Evolutionary conservation across 768 basidiomycete species (phyloP).

Genomic region (Austroboletus eburneus): DNA sequence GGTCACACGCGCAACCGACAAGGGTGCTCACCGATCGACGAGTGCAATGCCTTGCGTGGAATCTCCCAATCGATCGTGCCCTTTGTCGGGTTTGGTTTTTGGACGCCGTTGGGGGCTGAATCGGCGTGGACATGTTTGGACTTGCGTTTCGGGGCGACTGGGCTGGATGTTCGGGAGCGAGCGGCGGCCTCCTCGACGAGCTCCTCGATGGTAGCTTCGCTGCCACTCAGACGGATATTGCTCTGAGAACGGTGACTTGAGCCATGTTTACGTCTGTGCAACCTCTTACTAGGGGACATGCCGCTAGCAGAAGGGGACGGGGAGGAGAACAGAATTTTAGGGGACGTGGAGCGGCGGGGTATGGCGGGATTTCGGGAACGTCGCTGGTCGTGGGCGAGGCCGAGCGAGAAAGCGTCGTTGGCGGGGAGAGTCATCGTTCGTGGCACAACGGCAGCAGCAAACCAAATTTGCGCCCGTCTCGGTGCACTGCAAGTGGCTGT

Average conservation of each 20-base stretch:
- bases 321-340: slow-evolving; percentile 41
- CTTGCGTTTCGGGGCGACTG: slow-evolving; percentile 18
- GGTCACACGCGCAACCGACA: slow-evolving; percentile 1
- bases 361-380: slow-evolving; percentile 22
- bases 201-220: slow-evolving; percentile 22
- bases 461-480: neutral
- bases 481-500: slow-evolving; percentile 10
- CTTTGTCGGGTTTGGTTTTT: slow-evolving; percentile 13
- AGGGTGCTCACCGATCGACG: slow-evolving; percentile 73
- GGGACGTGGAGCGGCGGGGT: slow-evolving; percentile 44
- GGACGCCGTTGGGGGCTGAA: slow-evolving; percentile 1
- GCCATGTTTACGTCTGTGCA: slow-evolving; percentile 18
- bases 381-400: slow-evolving; percentile 33
- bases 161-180: neutral
- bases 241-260: slow-evolving; percentile 25
- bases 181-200: slow-evolving; percentile 21
- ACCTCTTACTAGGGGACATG: slow-evolving; percentile 40
- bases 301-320: slow-evolving; percentile 23
- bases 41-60: slow-evolving; percentile 82
- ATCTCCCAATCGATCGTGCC: slow-evolving; percentile 75
- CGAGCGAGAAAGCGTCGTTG: slow-evolving; percentile 35
- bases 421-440: slow-evolving; percentile 30
- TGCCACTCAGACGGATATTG: slow-evolving; percentile 4
- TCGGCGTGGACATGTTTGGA: slow-evolving; percentile 9
- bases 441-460: neutral